These are phyloP conservation scores for Claviceps capensis DNA, from an alignment of 2,329 filamentous ascomycete species.

Conservation along the genomic window DNA sequence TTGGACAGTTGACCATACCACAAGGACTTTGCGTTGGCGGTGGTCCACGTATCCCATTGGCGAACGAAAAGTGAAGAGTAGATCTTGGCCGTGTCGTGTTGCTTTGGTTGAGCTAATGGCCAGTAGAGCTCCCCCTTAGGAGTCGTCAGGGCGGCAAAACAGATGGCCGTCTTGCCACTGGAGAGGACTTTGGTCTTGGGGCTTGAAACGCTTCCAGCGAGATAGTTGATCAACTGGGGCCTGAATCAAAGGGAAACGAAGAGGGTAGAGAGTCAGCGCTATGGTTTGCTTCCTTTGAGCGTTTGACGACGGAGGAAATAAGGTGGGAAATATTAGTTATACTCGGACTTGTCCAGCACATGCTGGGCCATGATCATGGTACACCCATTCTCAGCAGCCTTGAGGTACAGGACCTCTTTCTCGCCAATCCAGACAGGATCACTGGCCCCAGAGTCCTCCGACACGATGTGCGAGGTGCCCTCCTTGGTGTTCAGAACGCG, in stretches of 20 bases:
- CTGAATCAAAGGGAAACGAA: conserved; percentile 11
- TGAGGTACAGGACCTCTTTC: conserved; percentile 44
- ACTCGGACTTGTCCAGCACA: conserved; percentile 24
- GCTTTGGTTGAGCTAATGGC: conserved; percentile 43
- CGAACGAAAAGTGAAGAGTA: conserved; percentile 66
- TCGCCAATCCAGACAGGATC: conserved; percentile 69
- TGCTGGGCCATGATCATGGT: conserved; percentile 31
- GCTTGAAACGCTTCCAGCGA: conserved; percentile 42
- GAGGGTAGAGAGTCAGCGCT: not conserved
- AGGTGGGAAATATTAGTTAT: not conserved
- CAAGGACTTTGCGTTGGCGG: conserved; percentile 54
- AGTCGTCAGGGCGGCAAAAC: conserved; percentile 49
- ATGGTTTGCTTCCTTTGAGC: not conserved
- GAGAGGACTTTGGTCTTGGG: conserved; percentile 42
- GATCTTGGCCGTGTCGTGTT: conserved; percentile 50
- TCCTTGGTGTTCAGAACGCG: conserved; percentile 56
- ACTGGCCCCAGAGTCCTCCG: conserved; percentile 47
- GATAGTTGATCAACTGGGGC: conserved; percentile 31
- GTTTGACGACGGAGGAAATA: not conserved
- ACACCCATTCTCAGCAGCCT: conserved; percentile 31
- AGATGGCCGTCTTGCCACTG: conserved; percentile 37
- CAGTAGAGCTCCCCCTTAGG: conserved; percentile 58
- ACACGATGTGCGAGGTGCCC: conserved; percentile 51
- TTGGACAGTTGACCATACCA: conserved; percentile 54
- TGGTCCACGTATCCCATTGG: conserved; percentile 71